Evolutionary conservation across 805 yeast genomes (phyloP).

Genomic region (Kodamaea hsintzibuensis): DNA sequence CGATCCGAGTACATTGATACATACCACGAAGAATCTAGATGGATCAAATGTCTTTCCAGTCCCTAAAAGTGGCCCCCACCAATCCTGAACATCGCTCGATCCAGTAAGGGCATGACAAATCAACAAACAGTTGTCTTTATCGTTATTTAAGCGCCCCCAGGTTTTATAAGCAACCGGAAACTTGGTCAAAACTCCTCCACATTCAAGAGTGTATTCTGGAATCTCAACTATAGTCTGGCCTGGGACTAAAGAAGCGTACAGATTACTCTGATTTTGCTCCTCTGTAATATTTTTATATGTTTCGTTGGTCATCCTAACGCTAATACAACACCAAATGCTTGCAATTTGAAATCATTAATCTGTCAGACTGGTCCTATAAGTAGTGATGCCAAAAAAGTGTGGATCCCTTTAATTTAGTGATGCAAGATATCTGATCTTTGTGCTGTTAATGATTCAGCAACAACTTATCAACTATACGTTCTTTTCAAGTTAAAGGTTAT

Average conservation of each 20-base stretch:
- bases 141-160: slow-evolving; percentile 83
- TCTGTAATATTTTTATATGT: slow-evolving; percentile 42
- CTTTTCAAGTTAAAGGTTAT: neutral
- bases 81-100: slow-evolving; percentile 90
- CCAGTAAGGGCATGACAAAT: slow-evolving; percentile 97
- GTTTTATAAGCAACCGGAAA: slow-evolving; percentile 95
- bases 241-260: slow-evolving; percentile 66
- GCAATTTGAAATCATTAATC: slow-evolving; percentile 16
- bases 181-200: slow-evolving; percentile 68
- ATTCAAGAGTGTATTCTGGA: slow-evolving; percentile 74
- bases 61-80: slow-evolving; percentile 99
- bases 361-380: neutral
- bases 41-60: slow-evolving; percentile 89
- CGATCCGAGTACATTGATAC: slow-evolving; percentile 91
- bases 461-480: neutral
- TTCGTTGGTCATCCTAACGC: slow-evolving; percentile 9
- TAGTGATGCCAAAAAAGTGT: slow-evolving; percentile 5
- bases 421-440: neutral
- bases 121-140: slow-evolving; percentile 75
- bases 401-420: neutral
- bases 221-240: slow-evolving; percentile 78
- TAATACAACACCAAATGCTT: slow-evolving; percentile 22
- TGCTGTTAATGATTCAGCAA: neutral
- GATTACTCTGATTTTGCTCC: slow-evolving; percentile 56
- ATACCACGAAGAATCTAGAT: slow-evolving; percentile 76